phyloP scores from a whole-genome alignment of 1,139 yeast species.

The Scheffersomyces insectosa region DNA sequence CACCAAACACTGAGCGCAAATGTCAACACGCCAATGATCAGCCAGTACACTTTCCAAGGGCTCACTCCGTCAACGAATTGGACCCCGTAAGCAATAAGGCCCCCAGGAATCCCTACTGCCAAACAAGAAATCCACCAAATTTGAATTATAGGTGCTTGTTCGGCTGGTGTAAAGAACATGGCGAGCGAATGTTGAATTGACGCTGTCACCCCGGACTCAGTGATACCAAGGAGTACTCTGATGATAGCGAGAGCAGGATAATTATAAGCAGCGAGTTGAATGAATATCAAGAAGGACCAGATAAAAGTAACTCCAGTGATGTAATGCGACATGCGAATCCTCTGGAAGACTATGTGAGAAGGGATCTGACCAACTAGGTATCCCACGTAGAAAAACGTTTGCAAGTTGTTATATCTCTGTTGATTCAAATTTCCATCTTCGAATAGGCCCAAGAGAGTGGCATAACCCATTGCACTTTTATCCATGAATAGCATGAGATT shows the following conservation, averaged over 20 bases:
- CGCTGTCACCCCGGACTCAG: constrained; percentile 31
- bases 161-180: constrained; percentile 31
- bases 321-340: constrained; percentile 31
- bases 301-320: constrained; percentile 27
- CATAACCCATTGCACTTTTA: constrained; percentile 45
- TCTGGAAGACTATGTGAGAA: constrained; percentile 31
- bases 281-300: constrained; percentile 42
- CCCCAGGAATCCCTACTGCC: constrained; percentile 44
- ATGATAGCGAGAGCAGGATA: constrained; percentile 41
- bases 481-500: constrained; percentile 44
- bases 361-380: constrained; percentile 37
- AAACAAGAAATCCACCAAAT: constrained; percentile 27
- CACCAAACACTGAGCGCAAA: constrained; percentile 28
- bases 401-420: constrained; percentile 34
- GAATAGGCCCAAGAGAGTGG: constrained; percentile 42
- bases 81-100: constrained; percentile 48
- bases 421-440: constrained; percentile 37
- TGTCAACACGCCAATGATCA: constrained; percentile 45
- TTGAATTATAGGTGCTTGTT: no score
- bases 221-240: constrained; percentile 47
- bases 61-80: constrained; percentile 28
- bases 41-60: constrained; percentile 40
- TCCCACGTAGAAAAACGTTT: constrained; percentile 41
- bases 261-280: constrained; percentile 39
- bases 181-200: constrained; percentile 41